Base-by-base conservation (phyloP, 495 filamentous ascomycete genomes). In the Penicillium cosmopolitanum region DNA sequence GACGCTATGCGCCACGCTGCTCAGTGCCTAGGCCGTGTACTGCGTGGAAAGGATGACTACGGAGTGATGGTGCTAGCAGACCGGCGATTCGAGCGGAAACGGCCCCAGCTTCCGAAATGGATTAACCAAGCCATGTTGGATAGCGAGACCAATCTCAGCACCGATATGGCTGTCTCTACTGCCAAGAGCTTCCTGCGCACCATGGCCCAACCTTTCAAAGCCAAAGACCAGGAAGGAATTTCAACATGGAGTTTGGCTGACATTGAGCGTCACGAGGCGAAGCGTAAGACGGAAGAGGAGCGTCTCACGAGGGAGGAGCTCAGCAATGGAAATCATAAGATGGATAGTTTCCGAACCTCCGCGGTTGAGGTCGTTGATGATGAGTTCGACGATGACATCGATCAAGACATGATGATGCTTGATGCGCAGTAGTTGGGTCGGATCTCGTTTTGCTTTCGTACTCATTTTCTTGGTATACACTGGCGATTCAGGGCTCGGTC, bases 1-100 rank as follows among this genome's bases (percentile, higher is more conserved):
- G 95, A 98, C 71, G 96, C 95, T 19, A 99, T 98, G 93, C 85
- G 96, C 25, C 96, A 99, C 68, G 96, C 95, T 42, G 93, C 96
- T 13, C 96, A 99, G 68, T 99, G 96, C 63, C 82, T 99, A 0
- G 96, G 96, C 21, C 94, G 96, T 67, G 96, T 99, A 16, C 80
- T 99, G 25, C 84, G 96, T 59, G 96, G 95, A 35, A 98, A 98
- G 73, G 95, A 98, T 70, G 95, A 99, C 71, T 99, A 99, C 75
- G 96, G 96, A 3, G 88, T 98, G 73, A 99, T 99, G 95, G 93
- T 99, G 12, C 77, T 99, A 16, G 96, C 96, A 15, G 96, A 99
- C 73, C 83, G 89, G 11, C 84, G 96, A 7, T 99, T 97, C 76
- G 84, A 88, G 70, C 89, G 90, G 77, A 98, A 97, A 74, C 83